These are phyloP conservation scores for Candida maris DNA, from an alignment of 805 yeast species.

Conservation along the genomic window DNA sequence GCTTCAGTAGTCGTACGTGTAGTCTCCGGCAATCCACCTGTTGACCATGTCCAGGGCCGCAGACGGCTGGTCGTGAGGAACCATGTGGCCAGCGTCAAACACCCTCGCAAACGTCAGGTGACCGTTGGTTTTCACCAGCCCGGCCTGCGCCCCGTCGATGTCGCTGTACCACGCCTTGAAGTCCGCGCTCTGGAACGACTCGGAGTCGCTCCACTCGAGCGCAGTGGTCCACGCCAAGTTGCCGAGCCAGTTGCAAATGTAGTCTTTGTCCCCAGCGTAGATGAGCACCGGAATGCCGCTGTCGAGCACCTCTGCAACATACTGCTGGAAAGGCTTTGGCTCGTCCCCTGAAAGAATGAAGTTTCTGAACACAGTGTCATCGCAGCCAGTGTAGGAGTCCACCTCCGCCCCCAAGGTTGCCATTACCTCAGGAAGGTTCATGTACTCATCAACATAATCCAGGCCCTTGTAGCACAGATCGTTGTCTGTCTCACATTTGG, in stretches of 20 bases:
- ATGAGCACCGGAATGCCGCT: constrained; percentile 74
- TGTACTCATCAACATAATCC: constrained; percentile 69
- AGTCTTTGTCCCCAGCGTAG: constrained; percentile 95
- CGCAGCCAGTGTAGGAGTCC: constrained; percentile 70
- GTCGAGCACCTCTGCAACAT: constrained; percentile 69
- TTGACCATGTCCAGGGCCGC: constrained; percentile 76
- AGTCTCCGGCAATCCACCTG: constrained; percentile 78
- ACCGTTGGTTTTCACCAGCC: constrained; percentile 44
- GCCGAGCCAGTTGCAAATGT: constrained; percentile 96
- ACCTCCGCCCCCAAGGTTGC: constrained; percentile 89
- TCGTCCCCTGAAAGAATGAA: constrained; percentile 87
- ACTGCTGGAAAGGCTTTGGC: constrained; percentile 83
- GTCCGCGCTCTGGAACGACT: constrained; percentile 15
- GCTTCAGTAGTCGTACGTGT: constrained; percentile 23
- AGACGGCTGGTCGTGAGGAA: constrained; percentile 85
- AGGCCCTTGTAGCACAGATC: constrained; percentile 76
- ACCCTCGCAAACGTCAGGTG: constrained; percentile 79
- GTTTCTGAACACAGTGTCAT: constrained; percentile 71
- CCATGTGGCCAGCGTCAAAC: constrained; percentile 94
- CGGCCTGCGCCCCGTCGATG: constrained; percentile 30
- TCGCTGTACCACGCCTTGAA: constrained; percentile 26
- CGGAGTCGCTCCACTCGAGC: constrained; percentile 42
- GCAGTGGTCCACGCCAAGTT: constrained; percentile 81
- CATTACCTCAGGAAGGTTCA: constrained; percentile 74
- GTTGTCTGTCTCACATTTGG: constrained; percentile 61